phyloP scores from a whole-genome alignment of 768 basidiomycete genomes.

The Tricholoma sp. region DNA sequence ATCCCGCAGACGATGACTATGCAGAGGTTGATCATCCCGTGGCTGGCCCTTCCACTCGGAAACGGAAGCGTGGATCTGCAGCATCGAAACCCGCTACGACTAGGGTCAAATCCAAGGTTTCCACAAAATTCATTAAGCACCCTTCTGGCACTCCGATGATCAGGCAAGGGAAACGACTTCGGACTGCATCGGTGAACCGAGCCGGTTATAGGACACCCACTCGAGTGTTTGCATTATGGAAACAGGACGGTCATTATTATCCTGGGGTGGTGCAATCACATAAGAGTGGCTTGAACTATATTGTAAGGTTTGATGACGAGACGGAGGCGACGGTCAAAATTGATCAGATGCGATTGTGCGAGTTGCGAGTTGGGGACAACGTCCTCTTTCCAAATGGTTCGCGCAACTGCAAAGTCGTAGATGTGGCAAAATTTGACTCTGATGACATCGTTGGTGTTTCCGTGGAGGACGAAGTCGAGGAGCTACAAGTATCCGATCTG shows the following conservation, averaged over 20 bases:
- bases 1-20: constrained; percentile 38
- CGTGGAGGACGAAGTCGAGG: constrained; percentile 32
- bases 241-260: constrained; percentile 53
- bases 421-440: constrained; percentile 25
- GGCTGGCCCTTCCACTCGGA: constrained; percentile 29
- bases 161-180: constrained; percentile 34
- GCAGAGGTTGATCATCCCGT: constrained; percentile 25
- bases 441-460: constrained; percentile 31
- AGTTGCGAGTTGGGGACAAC: constrained; percentile 50
- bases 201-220: constrained; percentile 29
- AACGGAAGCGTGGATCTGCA: constrained; percentile 37
- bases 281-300: constrained; percentile 28
- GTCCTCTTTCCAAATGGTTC: constrained; percentile 35
- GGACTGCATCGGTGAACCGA: constrained; percentile 28
- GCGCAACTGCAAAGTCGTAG: constrained; percentile 29
- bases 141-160: constrained; percentile 24
- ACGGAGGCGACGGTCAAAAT: constrained; percentile 42
- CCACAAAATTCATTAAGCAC: constrained; percentile 20
- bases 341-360: constrained; percentile 48
- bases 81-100: constrained; percentile 12
- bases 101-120: constrained; percentile 17
- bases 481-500: constrained; percentile 34
- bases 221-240: constrained; percentile 71
- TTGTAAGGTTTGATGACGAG: constrained; percentile 65
- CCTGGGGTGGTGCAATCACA: constrained; percentile 47